Evolutionary conservation across 495 filamentous ascomycete species (phyloP).

Genomic region (Daldinia concentrica): DNA sequence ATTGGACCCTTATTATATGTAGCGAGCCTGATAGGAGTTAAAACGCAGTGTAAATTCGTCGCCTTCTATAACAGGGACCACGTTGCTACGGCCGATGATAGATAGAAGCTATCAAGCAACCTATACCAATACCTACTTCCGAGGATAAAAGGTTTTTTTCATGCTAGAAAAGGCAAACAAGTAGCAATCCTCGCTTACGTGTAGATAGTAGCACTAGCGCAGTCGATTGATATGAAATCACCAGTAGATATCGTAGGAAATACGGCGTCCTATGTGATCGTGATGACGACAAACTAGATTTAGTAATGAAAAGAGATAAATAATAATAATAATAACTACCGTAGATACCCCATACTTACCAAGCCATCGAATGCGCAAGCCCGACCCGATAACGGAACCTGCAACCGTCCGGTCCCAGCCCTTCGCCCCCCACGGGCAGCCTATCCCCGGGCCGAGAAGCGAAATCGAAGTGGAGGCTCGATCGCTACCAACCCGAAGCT

Average conservation of each 20-base stretch:
- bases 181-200: not conserved
- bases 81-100: constrained; percentile 20
- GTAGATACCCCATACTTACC: not conserved
- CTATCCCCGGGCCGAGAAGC: not conserved
- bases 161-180: not conserved
- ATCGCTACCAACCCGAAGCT: constrained; percentile 2
- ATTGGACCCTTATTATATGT: constrained; percentile 3
- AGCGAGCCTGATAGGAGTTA: constrained; percentile 2
- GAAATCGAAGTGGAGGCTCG: not conserved
- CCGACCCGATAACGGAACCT: constrained; percentile 32
- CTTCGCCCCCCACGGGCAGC: not conserved
- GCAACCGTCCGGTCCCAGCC: constrained; percentile 27
- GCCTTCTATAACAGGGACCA: constrained; percentile 20
- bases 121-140: constrained; percentile 6
- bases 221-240: not conserved
- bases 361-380: constrained; percentile 23
- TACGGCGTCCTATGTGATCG: not conserved
- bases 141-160: not conserved
- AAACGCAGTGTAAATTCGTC: constrained; percentile 21
- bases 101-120: constrained; percentile 14
- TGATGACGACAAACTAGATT: not conserved
- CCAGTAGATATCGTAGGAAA: not conserved
- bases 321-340: not conserved
- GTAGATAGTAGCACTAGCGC: not conserved
- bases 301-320: not conserved